Percentiles rank a stretch among this genome's conserved stretches.
phyloP scores from a whole-genome alignment of 192 early-diverging fungal species.

The Backusella mclennaniae region DNA sequence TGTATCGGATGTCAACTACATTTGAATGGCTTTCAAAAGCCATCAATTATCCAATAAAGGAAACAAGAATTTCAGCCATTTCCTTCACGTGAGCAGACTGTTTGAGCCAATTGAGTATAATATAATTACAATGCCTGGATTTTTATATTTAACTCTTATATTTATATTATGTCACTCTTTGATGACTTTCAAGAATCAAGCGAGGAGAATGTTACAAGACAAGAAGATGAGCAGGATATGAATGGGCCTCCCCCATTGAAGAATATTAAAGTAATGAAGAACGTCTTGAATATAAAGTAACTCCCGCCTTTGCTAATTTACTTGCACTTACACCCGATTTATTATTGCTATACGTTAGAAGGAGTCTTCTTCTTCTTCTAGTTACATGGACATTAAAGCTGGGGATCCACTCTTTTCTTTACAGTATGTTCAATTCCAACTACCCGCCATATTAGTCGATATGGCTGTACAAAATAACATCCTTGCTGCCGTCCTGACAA shows the following conservation, averaged over 20 bases:
- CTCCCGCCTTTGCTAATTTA: constrained; percentile 2
- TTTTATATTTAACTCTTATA: neutral
- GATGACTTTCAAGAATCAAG: constrained; percentile 43
- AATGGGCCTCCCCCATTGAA: constrained; percentile 10
- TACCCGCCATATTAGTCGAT: constrained; percentile 72
- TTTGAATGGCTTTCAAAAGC: neutral
- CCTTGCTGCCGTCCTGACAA: constrained; percentile 75
- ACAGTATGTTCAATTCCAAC: constrained; percentile 86
- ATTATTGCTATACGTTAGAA: constrained; percentile 34
- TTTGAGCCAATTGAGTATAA: neutral
- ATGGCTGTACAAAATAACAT: constrained; percentile 82
- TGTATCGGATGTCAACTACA: neutral
- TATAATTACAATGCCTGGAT: neutral
- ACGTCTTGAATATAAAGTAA: constrained; percentile 9
- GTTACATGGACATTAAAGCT: constrained; percentile 39
- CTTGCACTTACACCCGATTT: neutral
- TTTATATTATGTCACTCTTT: constrained; percentile 37
- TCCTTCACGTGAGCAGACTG: neutral
- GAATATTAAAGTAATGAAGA: constrained; percentile 5
- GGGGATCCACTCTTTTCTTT: constrained; percentile 71
- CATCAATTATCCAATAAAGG: neutral
- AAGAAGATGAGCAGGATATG: neutral
- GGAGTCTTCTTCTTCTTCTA: constrained; percentile 52
- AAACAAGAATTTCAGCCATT: neutral
- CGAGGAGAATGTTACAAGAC: constrained; percentile 13